Evolutionary conservation across 306 rosid species (phyloP).

Genomic region (Begonia loranthoides): DNA sequence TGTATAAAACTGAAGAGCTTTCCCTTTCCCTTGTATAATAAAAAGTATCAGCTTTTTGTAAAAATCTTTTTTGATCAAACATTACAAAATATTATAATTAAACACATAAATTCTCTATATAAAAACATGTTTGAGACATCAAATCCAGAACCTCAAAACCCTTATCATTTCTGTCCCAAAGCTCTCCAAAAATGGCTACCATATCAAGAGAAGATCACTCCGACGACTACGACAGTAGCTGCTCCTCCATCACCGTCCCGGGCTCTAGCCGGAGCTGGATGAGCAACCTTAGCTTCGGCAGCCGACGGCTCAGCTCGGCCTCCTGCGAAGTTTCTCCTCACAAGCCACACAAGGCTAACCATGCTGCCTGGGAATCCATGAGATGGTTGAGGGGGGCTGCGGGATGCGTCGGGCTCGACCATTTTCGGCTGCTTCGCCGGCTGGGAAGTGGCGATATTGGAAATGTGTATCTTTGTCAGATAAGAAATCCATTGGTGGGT

Average conservation of each 20-base stretch:
- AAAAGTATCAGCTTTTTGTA: no score
- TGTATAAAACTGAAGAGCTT: no score
- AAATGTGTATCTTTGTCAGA: constrained; percentile 82
- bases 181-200: constrained; percentile 26
- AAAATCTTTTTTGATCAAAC: no score
- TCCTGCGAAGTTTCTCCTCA: constrained; percentile 27
- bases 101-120: no score
- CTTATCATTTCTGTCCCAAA: no score
- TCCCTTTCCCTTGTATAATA: no score
- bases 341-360: constrained; percentile 90
- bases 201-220: constrained; percentile 36
- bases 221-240: constrained; percentile 58
- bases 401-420: constrained; percentile 66
- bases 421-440: constrained; percentile 64
- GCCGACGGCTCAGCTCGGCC: constrained; percentile 61
- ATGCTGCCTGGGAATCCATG: constrained; percentile 87
- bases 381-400: constrained; percentile 35
- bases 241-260: constrained; percentile 66
- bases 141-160: no score
- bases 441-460: constrained; percentile 90
- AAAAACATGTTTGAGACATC: no score
- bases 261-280: constrained; percentile 79
- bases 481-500: constrained; percentile 59
- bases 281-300: constrained; percentile 76
- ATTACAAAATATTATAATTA: no score